Evolutionary conservation across 1,284 basidiomycete genomes (phyloP), one percentile per base, ranked within the genome.

Genomic region (Crocinoboletus sp.): DNA sequence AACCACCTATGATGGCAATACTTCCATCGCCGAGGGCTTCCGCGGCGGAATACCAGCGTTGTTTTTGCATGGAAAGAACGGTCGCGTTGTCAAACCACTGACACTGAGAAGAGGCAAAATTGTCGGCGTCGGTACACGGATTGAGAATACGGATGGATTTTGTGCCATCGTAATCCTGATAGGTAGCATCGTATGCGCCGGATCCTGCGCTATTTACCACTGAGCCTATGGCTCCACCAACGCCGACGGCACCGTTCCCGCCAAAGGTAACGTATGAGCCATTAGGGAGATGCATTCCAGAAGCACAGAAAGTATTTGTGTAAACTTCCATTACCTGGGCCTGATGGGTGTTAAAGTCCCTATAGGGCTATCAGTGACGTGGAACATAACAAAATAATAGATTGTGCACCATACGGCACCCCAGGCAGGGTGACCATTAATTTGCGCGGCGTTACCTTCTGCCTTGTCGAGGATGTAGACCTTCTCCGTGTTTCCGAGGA

Each of bases 21-120:
- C 69, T 69, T 23, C 86, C 85, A 55, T 88, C 76, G 0, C 71
- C 82, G 3, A 87, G 72, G 7, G 84, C 69, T 61, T 90, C 87
- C 33, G 90, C 89, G 10, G 88, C 82, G 22, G 92, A 92, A 54
- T 94, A 94, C 92, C 91, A 95, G 15, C 93, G 78, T 53, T 78
- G 69, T 44, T 74, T 78, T 52, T 89, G 80, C 83, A 94, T 91
- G 31, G 81, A 72, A 30, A 89, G 71, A 1, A 77, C 53, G 0
- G 69, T 68, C 0, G 81, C 70, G 45, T 91, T 74, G 63, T 94
- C 89, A 57, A 79, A 82, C 89, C 89, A 93, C 50, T 84, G 71
- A 57, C 91, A 94, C 1, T 69, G 56, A 4, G 73, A 3, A 15
- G 69, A 67, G n/a, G 65, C 51, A 45, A 76, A 69, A 51, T 76